Evolutionary conservation across 768 basidiomycete genomes (phyloP), one percentile per base, ranked within the genome.

Genomic region (Lactifluus echinatus): DNA sequence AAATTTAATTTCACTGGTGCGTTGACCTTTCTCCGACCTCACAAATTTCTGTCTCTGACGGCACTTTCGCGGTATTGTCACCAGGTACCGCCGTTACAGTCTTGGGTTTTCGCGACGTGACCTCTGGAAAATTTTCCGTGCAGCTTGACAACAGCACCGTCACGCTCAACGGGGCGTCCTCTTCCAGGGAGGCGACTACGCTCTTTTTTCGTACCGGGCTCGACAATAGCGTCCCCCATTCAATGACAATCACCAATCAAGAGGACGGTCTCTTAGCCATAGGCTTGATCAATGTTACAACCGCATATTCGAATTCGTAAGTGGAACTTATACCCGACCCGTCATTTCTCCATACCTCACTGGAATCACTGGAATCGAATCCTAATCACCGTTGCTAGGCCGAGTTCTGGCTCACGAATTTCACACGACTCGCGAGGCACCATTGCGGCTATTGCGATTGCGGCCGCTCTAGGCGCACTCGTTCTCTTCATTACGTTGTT

Each of bases 151-250:
- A 80, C 55, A 68, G 70, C 21, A 77, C 75, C 34, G 74, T 77
- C 31, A 69, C 62, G 2, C 70, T 81, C 50, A 79, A 78, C 29
- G 79, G 77, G 2, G 69, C 69, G 53, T 79, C 84, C 4, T 80
- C 81, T 0, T 84, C 79, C 65, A 75, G 71, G 36, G 70, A 77
- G 28, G 67, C 75, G 45, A 73, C 81, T 11, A 71, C 88, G 4
- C 73, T 91, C 11, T 90, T 82, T 66, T 83, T 77, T 63, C 75
- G 79, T 37, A 80, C 80, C 19, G 81, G 79, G 17, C 75, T 91
- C 44, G 74, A 87, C 62, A 73, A 78, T 14, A 70, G 69, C 50
- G 31, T 61, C 7, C 52, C 63, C 14, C 87, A 91, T 65, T 65
- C 71, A 3, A 65, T 91, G 23, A 66, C 74, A 12, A 70, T 91